Conservation (phyloP, 352 stramenopile genomes). For the Phytopythium boreale region DNA sequence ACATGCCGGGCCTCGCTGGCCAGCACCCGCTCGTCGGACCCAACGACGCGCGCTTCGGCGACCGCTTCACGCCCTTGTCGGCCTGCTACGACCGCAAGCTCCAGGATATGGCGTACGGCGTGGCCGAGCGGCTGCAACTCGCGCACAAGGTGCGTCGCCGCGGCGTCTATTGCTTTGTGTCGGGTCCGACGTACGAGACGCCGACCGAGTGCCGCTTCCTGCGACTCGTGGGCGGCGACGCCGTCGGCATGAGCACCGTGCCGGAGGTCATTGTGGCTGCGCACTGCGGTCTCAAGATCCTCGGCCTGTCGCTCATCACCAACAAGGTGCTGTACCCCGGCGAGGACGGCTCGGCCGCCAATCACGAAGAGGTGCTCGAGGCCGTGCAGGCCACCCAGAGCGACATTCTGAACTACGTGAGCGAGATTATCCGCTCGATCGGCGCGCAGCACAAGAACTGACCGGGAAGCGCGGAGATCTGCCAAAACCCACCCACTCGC, state of each 20-base stretch:
- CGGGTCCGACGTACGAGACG: conserved; percentile 96
- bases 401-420: conserved; percentile 39
- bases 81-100: conserved; percentile 93
- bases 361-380: conserved; percentile 93
- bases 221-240: conserved; percentile 89
- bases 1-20: conserved; percentile 90
- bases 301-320: conserved; percentile 96
- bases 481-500: neutral
- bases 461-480: neutral
- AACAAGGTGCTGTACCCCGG: conserved; percentile 90
- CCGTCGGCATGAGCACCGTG: conserved; percentile 96
- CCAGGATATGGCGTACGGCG: conserved; percentile 72
- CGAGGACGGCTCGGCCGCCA: conserved; percentile 77
- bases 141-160: conserved; percentile 77
- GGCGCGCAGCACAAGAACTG: conserved; percentile 27
- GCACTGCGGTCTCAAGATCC: conserved; percentile 93
- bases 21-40: conserved; percentile 94
- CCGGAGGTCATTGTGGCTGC: conserved; percentile 95
- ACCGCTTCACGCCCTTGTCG: conserved; percentile 93
- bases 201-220: conserved; percentile 93
- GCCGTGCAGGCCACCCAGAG: conserved; percentile 73
- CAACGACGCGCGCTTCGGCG: conserved; percentile 94
- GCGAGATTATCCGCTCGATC: conserved; percentile 41
- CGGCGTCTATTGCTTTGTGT: conserved; percentile 97
- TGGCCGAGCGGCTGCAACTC: conserved; percentile 81